Base-by-base conservation (phyloP, 108 stramenopile genomes). In the Chaetoceros tenuissimus region DNA sequence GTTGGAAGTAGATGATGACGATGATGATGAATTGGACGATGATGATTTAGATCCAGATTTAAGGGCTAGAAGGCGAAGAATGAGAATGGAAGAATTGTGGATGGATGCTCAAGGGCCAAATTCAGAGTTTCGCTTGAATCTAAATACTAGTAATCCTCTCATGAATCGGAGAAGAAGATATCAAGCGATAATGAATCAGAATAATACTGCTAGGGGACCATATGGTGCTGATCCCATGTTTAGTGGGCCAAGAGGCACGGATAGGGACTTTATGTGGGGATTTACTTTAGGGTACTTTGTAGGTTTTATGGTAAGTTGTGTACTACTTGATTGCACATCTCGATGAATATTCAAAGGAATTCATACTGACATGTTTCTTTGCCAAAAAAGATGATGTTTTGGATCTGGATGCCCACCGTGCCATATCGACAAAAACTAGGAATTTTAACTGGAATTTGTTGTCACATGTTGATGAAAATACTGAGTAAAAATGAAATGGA, bases 341-440 rank as follows among this genome's bases (percentile, higher is more conserved):
- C n/a, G n/a, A n/a, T n/a, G n/a, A n/a, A n/a, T n/a, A n/a, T n/a
- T n/a, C n/a, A n/a, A n/a, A n/a, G n/a, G n/a, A n/a, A n/a, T n/a
- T n/a, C n/a, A n/a, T n/a, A n/a, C n/a, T n/a, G n/a, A n/a, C n/a
- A n/a, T n/a, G n/a, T n/a, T n/a, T n/a, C n/a, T n/a, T n/a, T n/a
- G n/a, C n/a, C n/a, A n/a, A n/a, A n/a, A n/a, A n/a, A n/a, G n/a
- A 91, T 94, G 84, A 64, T 96, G 27, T 69, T 94, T 46, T 96
- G 92, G 92, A 82, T 94, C 24, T 96, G 93, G 93, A 92, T 92
- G 80, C 86, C 85, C 3, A 78, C 86, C 13, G 87, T 94, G 7
- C 80, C 92, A 3, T 92, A 92, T 56, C 80, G 76, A 60, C 95
- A 94, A 70, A 96, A 94, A 63, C 51, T 93, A 19, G 95, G 95